Conservation (phyloP, 805 yeast species). For the Saturnispora galanensis region DNA sequence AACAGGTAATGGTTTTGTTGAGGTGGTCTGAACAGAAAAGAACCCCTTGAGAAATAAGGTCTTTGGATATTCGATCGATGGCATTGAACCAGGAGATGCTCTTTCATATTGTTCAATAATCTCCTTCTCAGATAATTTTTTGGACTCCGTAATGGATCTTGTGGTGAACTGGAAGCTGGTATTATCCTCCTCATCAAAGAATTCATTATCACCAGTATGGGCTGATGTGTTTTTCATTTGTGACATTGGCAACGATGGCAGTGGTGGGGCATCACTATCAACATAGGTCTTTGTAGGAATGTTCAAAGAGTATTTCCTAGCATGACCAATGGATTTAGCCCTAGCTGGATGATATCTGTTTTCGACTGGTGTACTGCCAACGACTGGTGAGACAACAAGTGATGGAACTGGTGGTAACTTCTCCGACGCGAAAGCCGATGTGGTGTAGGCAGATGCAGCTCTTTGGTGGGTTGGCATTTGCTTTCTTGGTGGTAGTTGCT, state of each 20-base stretch:
- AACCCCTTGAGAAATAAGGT: conserved; percentile 88
- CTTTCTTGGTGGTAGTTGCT: conserved; percentile 26
- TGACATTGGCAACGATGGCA: conserved; percentile 25
- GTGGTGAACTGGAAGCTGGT: conserved; percentile 20
- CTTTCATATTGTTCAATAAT: conserved; percentile 34
- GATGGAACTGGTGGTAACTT: conserved; percentile 6
- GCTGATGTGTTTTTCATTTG: conserved; percentile 18
- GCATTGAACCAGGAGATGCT: conserved; percentile 76
- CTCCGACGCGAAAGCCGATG: conserved; percentile 22
- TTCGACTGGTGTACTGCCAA: conserved; percentile 1
- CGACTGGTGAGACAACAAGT: conserved; percentile 1
- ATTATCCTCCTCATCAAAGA: conserved; percentile 46
- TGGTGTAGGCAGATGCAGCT: conserved; percentile 30
- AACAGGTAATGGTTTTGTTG: conserved; percentile 83
- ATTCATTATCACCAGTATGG: conserved; percentile 40
- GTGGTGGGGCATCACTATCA: conserved; percentile 31
- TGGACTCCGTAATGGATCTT: conserved; percentile 16
- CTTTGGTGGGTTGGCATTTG: conserved; percentile 26
- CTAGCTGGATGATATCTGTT: conserved; percentile 64
- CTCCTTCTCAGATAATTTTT: conserved; percentile 35
- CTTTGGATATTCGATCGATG: conserved; percentile 87
- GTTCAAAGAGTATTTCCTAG: conserved; percentile 50
- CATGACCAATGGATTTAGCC: conserved; percentile 81
- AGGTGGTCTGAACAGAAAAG: conserved; percentile 89
- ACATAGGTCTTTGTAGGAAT: conserved; percentile 17